Evolutionary conservation across 2,329 filamentous ascomycete genomes (phyloP).

Genomic region (Westerdykella ornata): DNA sequence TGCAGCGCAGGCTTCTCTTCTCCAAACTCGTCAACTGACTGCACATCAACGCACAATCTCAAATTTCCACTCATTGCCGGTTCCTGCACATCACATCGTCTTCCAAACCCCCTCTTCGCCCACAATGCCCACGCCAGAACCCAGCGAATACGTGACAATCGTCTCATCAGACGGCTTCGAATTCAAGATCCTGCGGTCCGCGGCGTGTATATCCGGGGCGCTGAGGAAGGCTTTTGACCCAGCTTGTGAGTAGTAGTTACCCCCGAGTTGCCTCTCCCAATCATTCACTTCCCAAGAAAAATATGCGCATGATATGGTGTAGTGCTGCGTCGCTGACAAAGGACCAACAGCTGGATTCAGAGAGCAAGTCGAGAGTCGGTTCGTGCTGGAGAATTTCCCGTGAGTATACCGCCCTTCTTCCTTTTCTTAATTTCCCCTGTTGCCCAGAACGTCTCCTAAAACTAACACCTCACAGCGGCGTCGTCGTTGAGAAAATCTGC

Average conservation of each 20-base stretch:
- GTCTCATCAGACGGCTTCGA: conserved; percentile 70
- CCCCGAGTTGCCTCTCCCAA: too few species aligned
- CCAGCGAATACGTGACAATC: conserved; percentile 67
- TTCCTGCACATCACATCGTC: too few species aligned
- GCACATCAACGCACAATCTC: too few species aligned
- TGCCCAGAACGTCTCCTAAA: too few species aligned
- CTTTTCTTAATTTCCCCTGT: background rate
- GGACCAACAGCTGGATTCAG: conserved; percentile 52
- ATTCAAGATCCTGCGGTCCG: conserved; percentile 66
- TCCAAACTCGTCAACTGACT: too few species aligned
- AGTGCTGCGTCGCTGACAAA: background rate
- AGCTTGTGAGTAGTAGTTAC: conserved; percentile 47
- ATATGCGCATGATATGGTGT: too few species aligned
- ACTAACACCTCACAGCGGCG: conserved; percentile 47
- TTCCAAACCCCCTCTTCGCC: too few species aligned
- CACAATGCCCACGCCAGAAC: conserved; percentile 13
- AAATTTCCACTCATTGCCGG: too few species aligned
- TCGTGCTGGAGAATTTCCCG: conserved; percentile 60
- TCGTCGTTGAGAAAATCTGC: conserved; percentile 71
- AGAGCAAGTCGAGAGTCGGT: conserved; percentile 59
- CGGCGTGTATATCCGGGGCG: conserved; percentile 61
- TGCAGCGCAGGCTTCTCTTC: too few species aligned
- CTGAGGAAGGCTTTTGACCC: conserved; percentile 71
- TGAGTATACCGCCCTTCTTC: conserved; percentile 47
- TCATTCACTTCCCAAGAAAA: too few species aligned